Conservation (phyloP, 2,329 filamentous ascomycete genomes). For the Stromatinia cepivora region DNA sequence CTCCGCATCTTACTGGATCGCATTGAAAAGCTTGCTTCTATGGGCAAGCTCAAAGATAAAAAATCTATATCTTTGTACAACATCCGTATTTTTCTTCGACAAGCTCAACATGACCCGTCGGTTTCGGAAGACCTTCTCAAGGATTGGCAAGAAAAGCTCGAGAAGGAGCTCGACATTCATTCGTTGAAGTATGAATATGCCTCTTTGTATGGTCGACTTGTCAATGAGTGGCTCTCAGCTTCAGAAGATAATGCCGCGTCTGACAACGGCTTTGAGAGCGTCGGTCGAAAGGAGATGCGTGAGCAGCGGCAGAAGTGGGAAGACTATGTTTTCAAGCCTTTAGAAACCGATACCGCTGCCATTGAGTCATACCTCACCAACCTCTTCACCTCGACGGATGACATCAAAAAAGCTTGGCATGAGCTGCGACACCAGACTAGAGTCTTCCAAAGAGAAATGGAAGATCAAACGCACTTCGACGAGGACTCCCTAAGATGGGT, state of each 20-base stretch:
- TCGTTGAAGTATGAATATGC: conserved; percentile 55
- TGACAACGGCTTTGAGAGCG: conserved; percentile 45
- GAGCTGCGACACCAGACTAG: conserved; percentile 44
- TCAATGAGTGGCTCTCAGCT: conserved; percentile 53
- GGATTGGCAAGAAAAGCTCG: conserved; percentile 50
- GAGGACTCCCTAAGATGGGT: conserved; percentile 45
- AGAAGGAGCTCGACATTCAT: conserved; percentile 49
- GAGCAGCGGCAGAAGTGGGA: conserved; percentile 56
- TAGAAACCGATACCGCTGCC: conserved; percentile 46
- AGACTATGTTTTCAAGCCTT: conserved; percentile 51
- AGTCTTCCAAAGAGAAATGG: conserved; percentile 39
- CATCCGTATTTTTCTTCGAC: conserved; percentile 51
- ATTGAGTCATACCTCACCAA: conserved; percentile 52
- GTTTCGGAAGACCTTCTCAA: conserved; percentile 48
- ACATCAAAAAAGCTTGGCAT: conserved; percentile 46
- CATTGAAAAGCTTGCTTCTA: conserved; percentile 42
- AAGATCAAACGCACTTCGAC: conserved; percentile 42
- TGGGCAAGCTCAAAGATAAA: conserved; percentile 35
- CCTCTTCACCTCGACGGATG: conserved; percentile 49
- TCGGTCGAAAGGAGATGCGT: conserved; percentile 56
- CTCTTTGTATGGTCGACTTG: conserved; percentile 54
- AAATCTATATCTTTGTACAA: conserved; percentile 38
- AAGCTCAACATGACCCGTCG: conserved; percentile 53
- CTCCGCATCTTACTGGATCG: conserved; percentile 43
- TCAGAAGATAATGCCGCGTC: conserved; percentile 39